Conservation (phyloP, 1,284 basidiomycete genomes). For the Cronartium quercuum region DNA sequence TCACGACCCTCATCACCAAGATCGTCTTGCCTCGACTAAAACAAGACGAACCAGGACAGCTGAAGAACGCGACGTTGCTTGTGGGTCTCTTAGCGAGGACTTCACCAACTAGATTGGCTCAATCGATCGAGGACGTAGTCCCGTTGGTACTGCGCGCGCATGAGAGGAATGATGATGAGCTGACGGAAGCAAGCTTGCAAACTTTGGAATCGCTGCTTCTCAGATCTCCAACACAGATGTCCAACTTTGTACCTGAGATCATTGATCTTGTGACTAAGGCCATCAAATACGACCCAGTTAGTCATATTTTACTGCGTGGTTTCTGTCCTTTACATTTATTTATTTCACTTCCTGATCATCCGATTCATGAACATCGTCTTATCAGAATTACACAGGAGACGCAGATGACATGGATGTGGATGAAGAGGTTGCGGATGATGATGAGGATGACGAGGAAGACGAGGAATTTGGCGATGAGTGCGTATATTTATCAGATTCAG, state of each 20-base stretch:
- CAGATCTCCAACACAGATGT: conserved; percentile 73
- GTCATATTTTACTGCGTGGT: conserved; percentile 46
- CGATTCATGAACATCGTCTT: conserved; percentile 10
- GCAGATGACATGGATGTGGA: conserved; percentile 76
- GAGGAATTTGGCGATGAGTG: conserved; percentile 69
- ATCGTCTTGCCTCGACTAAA: conserved; percentile 62
- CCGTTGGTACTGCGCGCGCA: conserved; percentile 64
- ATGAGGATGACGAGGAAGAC: conserved; percentile 61
- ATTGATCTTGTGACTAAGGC: conserved; percentile 65
- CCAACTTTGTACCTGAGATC: conserved; percentile 64
- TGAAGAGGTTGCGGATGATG: conserved; percentile 55
- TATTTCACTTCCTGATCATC: background rate
- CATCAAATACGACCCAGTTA: conserved; percentile 87
- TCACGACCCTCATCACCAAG: conserved; percentile 56
- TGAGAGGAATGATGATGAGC: conserved; percentile 68
- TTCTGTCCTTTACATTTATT: background rate
- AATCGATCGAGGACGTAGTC: conserved; percentile 56
- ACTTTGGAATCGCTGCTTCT: conserved; percentile 77
- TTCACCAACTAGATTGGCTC: conserved; percentile 47
- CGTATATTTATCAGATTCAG: conserved; percentile 44
- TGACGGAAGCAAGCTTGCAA: conserved; percentile 68
- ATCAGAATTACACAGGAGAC: conserved; percentile 71
- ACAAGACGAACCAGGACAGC: conserved; percentile 40
- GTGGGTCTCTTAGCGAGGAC: conserved; percentile 26
- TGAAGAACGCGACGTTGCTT: conserved; percentile 24